Evolutionary conservation across 805 yeast genomes (phyloP).

Genomic region (Wickerhamia fluorescens): DNA sequence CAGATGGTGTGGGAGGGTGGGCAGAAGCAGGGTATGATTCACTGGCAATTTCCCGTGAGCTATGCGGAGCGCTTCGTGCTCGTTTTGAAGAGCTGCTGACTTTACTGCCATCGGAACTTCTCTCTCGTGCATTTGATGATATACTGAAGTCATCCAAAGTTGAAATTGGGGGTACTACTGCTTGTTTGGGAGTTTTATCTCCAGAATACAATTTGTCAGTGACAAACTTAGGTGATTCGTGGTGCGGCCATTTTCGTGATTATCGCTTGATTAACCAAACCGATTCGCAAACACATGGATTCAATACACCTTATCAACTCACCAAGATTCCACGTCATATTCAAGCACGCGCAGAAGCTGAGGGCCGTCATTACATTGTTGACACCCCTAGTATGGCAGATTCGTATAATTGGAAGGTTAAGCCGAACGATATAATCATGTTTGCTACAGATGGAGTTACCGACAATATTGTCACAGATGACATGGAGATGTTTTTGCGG

Average conservation of each 20-base stretch:
- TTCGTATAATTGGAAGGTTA: constrained; percentile 54
- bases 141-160: constrained; percentile 52
- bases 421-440: constrained; percentile 67
- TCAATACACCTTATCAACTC: constrained; percentile 89
- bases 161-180: constrained; percentile 90
- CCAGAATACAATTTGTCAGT: constrained; percentile 48
- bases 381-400: constrained; percentile 70
- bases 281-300: constrained; percentile 72
- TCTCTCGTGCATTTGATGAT: constrained; percentile 49
- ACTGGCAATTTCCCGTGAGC: constrained; percentile 74
- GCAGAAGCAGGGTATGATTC: constrained; percentile 86
- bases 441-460: constrained; percentile 93
- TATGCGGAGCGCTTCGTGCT: constrained; percentile 51
- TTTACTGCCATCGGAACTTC: constrained; percentile 39
- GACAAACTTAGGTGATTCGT: constrained; percentile 90
- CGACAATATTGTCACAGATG: constrained; percentile 72
- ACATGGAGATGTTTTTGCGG: constrained; percentile 59
- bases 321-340: constrained; percentile 72
- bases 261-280: constrained; percentile 58
- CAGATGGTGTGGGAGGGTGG: constrained; percentile 99
- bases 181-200: constrained; percentile 71
- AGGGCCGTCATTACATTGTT: constrained; percentile 58
- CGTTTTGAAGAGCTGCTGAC: constrained; percentile 19
- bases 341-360: constrained; percentile 43
- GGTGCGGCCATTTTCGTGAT: constrained; percentile 80